phyloP scores from a whole-genome alignment of 2,329 filamentous ascomycete species.

The Aspergillus novoparasiticus region DNA sequence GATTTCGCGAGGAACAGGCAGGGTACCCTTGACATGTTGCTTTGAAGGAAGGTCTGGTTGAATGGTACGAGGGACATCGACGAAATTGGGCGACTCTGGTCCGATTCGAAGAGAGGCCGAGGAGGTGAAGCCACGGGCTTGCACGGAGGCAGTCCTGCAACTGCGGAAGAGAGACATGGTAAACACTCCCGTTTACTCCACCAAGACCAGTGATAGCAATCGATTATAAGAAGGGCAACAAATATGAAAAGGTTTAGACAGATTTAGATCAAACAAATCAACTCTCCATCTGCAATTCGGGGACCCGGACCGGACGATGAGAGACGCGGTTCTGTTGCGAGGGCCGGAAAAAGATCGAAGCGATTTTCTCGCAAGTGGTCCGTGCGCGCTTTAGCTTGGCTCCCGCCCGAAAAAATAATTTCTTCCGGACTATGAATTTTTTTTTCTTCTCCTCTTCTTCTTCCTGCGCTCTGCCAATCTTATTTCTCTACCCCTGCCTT shows the following conservation, averaged over 20 bases:
- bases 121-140: constrained; percentile 44
- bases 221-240: not conserved
- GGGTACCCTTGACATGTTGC: constrained; percentile 68
- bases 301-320: constrained; percentile 19
- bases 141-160: constrained; percentile 38
- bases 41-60: constrained; percentile 64
- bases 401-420: constrained; percentile 33
- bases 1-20: constrained; percentile 80
- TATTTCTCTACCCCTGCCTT: constrained; percentile 30
- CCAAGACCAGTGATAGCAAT: not conserved
- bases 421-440: constrained; percentile 22
- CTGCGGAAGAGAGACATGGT: constrained; percentile 43
- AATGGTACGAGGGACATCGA: constrained; percentile 76
- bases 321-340: constrained; percentile 22
- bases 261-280: not conserved
- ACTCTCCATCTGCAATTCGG: not conserved
- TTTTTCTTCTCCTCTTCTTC: constrained; percentile 31
- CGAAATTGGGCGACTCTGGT: constrained; percentile 85
- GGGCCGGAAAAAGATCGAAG: constrained; percentile 35
- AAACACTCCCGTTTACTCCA: constrained; percentile 6
- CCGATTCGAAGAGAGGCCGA: constrained; percentile 40
- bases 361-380: constrained; percentile 41
- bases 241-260: not conserved
- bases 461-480: constrained; percentile 36
- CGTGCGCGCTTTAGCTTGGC: constrained; percentile 41